These are phyloP conservation scores for Puccinia novopanici DNA, from an alignment of 1,284 basidiomycete genomes.

Conservation along the genomic window DNA sequence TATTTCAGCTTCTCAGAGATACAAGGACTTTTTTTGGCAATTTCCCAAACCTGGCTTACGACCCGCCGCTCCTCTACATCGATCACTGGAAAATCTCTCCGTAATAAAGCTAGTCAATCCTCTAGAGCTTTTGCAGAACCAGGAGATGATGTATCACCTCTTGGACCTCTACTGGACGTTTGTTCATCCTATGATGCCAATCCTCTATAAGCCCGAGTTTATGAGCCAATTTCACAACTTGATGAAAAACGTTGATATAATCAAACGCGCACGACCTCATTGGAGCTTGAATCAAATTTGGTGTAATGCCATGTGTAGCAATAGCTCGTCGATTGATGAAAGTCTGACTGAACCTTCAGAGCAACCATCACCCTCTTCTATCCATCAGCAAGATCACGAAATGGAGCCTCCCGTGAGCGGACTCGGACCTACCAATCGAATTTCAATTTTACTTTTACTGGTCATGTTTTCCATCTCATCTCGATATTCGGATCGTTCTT, in stretches of 20 bases:
- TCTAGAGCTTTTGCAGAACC: constrained; percentile 61
- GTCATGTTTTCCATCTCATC: constrained; percentile 76
- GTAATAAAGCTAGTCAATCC: constrained; percentile 59
- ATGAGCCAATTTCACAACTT: constrained; percentile 64
- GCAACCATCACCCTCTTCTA: constrained; percentile 6
- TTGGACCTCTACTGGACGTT: constrained; percentile 75
- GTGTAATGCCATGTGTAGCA: constrained; percentile 51
- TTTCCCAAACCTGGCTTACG: constrained; percentile 80
- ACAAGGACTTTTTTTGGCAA: constrained; percentile 77
- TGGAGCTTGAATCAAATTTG: constrained; percentile 60
- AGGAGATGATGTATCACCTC: constrained; percentile 67
- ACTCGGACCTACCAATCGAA: constrained; percentile 55
- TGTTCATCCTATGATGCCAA: constrained; percentile 72
- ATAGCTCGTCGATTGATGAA: constrained; percentile 49
- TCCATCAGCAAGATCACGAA: background rate
- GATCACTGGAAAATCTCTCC: constrained; percentile 57
- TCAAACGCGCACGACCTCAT: constrained; percentile 49
- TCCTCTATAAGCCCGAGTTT: constrained; percentile 72
- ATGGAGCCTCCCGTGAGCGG: background rate
- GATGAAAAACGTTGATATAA: constrained; percentile 54
- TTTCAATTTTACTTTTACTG: constrained; percentile 71
- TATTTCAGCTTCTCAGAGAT: constrained; percentile 69
- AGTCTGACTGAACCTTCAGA: constrained; percentile 19
- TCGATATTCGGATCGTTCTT: constrained; percentile 64
- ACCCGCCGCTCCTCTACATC: constrained; percentile 67